phyloP scores from a whole-genome alignment of 179 eudicot species.

The Nepenthes alata region DNA sequence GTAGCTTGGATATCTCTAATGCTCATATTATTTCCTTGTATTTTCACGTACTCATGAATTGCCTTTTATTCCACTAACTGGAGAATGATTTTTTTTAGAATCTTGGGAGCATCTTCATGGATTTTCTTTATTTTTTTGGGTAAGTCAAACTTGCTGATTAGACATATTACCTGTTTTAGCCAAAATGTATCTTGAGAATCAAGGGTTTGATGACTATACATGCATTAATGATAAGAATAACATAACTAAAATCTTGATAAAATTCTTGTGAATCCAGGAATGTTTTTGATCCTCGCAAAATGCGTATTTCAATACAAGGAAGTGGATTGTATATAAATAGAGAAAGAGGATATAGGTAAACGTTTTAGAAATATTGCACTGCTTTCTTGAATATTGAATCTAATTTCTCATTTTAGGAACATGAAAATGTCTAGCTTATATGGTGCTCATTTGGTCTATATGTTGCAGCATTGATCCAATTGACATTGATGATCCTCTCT shows the following conservation, averaged over 20 bases:
- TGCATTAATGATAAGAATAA: slow-evolving; percentile 26
- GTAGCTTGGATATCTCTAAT: no score
- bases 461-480: slow-evolving; percentile 84
- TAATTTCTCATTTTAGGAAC: no score
- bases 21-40: neutral
- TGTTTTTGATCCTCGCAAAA: slow-evolving; percentile 97
- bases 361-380: neutral
- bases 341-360: slow-evolving; percentile 84
- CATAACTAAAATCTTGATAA: neutral
- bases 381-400: neutral
- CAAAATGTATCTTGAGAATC: neutral
- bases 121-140: slow-evolving; percentile 95
- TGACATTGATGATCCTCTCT: slow-evolving; percentile 89
- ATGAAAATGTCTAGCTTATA: neutral
- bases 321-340: slow-evolving; percentile 83
- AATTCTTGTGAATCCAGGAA: slow-evolving; percentile 38
- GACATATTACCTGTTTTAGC: neutral
- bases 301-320: slow-evolving; percentile 93
- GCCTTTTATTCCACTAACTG: slow-evolving; percentile 6
- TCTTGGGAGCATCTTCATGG: slow-evolving; percentile 90
- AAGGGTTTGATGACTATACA: slow-evolving; percentile 4
- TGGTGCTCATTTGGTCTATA: slow-evolving; percentile 9
- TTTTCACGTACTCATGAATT: neutral
- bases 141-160: slow-evolving; percentile 26
- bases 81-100: slow-evolving; percentile 30